These are phyloP conservation scores for Talinum fruticosum DNA, from an alignment of 148 eudicot species.

Conservation along the genomic window DNA sequence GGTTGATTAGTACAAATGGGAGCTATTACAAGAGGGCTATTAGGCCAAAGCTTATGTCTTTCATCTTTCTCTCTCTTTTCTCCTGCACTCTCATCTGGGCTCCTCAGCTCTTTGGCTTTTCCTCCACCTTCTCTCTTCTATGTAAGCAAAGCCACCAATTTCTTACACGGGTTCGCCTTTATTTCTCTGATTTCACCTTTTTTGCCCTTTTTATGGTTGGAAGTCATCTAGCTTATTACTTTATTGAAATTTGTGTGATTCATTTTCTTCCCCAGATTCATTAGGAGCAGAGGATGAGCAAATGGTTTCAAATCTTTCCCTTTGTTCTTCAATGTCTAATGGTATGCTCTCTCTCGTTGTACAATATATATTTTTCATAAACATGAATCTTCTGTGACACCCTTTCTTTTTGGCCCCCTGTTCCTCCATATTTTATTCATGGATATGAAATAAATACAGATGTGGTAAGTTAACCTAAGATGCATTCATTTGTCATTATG, in stretches of 20 bases:
- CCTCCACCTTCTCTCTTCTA: constrained; percentile 43
- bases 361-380: not conserved
- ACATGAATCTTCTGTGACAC: not conserved
- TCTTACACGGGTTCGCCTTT: not conserved
- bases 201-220: not conserved
- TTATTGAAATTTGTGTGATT: not conserved
- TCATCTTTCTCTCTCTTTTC: constrained; percentile 43
- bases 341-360: constrained; percentile 40
- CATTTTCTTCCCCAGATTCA: constrained; percentile 40
- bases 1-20: constrained; percentile 8
- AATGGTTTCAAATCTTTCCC: constrained; percentile 31
- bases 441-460: not conserved
- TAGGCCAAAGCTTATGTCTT: constrained; percentile 48
- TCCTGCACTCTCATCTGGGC: constrained; percentile 55
- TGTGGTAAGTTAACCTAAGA: not conserved
- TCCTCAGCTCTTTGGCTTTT: constrained; percentile 38
- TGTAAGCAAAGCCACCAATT: constrained; percentile 34
- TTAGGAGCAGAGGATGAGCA: constrained; percentile 41
- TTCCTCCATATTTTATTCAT: not conserved
- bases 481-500: not conserved
- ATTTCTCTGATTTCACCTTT: not conserved
- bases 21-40: constrained; percentile 28
- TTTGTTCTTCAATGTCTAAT: constrained; percentile 64
- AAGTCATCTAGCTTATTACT: not conserved
- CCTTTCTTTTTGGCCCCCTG: not conserved